Evolutionary conservation across 2,329 filamentous ascomycete species (phyloP), one percentile per base, ranked within the genome.

Genomic region (Arthrinium phaeospermum): DNA sequence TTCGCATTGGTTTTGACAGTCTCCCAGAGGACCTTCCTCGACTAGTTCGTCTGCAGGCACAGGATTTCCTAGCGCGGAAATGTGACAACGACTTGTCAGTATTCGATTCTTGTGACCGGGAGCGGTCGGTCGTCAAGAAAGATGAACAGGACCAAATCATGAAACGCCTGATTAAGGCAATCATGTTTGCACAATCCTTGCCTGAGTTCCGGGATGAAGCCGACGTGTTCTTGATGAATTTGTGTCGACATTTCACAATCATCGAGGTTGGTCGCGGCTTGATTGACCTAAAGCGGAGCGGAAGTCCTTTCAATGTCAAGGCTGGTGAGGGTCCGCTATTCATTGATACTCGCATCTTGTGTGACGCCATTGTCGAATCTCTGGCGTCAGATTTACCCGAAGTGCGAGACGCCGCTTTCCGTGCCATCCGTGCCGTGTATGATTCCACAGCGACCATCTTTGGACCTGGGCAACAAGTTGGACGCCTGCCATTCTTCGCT

Each of bases 201-300:
- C 91, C 93, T 0, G 93, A 95, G 46, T 91, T 98, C 74, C 91
- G 94, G 75, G 87, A 91, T 13, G 92, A 95, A 69, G 94, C 96
- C 0, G 90, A 91, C 49, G 81, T 89, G 6, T 92, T 99, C 74
- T 85, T 98, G 34, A 87, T 91, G 67, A 94, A 96, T 78, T 86
- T 98, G 13, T 97, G 94, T 78, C 92, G 92, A 70, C 97, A 99
- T 81, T 96, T 99, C 76, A 93, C 95, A 2, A 89, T 99, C 64
- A 85, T 99, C 44, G 96, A 99, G 81, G 87, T 99, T 34, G 96
- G 95, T 12, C 91, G 92, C 72, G 92, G 95, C n/a, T 86, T 98
- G 46, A 91, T 94, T 27, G 91, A 95, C 72, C 85, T 93, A 74
- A 95, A 96, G 82, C 93, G 95, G 76, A 90, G 87, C 71, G 90